Conservation (phyloP, 2,329 filamentous ascomycete species). For the Xylariaceae sp. region DNA sequence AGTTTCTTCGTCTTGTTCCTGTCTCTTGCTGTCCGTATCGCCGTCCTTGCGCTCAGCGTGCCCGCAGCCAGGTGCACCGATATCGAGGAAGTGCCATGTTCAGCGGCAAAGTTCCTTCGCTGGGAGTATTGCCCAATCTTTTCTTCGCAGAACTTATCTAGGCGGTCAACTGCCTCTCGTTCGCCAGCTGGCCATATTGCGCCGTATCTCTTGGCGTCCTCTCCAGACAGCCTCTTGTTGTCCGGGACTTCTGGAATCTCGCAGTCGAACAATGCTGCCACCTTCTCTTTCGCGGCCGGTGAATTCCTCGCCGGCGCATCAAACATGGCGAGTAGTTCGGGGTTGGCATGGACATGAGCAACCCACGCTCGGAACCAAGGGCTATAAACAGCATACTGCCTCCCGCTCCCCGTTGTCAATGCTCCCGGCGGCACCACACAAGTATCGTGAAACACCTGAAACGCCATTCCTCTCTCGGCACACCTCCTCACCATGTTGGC, state of each 20-base stretch:
- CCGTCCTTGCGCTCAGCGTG: slow-evolving; percentile 63
- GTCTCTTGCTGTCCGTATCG: slow-evolving; percentile 58
- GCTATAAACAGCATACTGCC: slow-evolving; percentile 78
- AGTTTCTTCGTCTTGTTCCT: slow-evolving; percentile 53
- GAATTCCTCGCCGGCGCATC: slow-evolving; percentile 57
- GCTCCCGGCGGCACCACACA: slow-evolving; percentile 75
- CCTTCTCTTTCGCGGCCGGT: slow-evolving; percentile 33
- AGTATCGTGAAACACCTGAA: slow-evolving; percentile 74
- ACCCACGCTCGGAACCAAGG: slow-evolving; percentile 82
- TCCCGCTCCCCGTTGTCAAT: slow-evolving; percentile 63
- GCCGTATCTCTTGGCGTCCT: slow-evolving; percentile 55
- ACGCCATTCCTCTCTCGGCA: slow-evolving; percentile 59
- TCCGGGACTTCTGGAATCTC: slow-evolving; percentile 58
- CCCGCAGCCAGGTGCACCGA: slow-evolving; percentile 68
- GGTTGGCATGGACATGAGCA: slow-evolving; percentile 65
- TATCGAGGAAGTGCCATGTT: slow-evolving; percentile 61
- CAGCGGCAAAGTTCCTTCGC: slow-evolving; percentile 61
- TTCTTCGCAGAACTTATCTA: slow-evolving; percentile 65
- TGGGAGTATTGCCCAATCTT: slow-evolving; percentile 60
- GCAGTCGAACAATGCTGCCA: slow-evolving; percentile 46
- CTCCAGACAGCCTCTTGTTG: slow-evolving; percentile 56
- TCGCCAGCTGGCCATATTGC: slow-evolving; percentile 72
- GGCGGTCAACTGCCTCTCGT: slow-evolving; percentile 60
- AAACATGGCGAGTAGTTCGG: slow-evolving; percentile 60
- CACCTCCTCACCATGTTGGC: slow-evolving; percentile 59